Conservation (phyloP, 2,329 filamentous ascomycete genomes). For the Pseudogymnoascus sp. region DNA sequence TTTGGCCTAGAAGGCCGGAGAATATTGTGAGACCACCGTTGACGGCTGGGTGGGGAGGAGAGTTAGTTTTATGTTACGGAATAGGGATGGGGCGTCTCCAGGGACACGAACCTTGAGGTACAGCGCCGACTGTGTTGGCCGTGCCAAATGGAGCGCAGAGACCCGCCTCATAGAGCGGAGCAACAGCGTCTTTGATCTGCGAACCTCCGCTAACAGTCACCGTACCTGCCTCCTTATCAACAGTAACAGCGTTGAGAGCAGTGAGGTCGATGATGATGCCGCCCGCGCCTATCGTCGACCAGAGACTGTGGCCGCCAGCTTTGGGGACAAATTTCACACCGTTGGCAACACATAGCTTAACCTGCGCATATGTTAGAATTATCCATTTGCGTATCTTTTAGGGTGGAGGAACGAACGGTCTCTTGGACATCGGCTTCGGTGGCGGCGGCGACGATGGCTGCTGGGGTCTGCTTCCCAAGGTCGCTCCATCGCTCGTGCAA, state of each 20-base stretch:
- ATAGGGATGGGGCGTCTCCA: constrained; percentile 24
- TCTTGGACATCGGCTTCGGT: constrained; percentile 16
- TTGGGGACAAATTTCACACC: constrained; percentile 21
- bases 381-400: too few species aligned
- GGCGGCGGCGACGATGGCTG: constrained; percentile 16
- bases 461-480: constrained; percentile 13
- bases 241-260: constrained; percentile 16
- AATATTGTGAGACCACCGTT: constrained; percentile 69
- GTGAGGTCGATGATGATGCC: constrained; percentile 26
- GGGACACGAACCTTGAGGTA: constrained; percentile 25
- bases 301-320: constrained; percentile 24
- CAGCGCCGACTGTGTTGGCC: constrained; percentile 28
- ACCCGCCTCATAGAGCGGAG: constrained; percentile 14
- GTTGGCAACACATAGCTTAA: neutral
- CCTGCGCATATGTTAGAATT: neutral
- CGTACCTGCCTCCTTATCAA: constrained; percentile 16
- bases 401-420: constrained; percentile 13
- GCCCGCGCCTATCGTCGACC: constrained; percentile 23
- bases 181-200: constrained; percentile 17
- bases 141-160: constrained; percentile 24
- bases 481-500: constrained; percentile 15
- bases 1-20: constrained; percentile 63
- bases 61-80: constrained; percentile 30
- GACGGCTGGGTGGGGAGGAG: constrained; percentile 63
- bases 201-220: constrained; percentile 18